Percentiles rank a stretch among this genome's conserved stretches.
phyloP scores from a whole-genome alignment of 164 flowering plant species.

The Malania oleifera region DNA sequence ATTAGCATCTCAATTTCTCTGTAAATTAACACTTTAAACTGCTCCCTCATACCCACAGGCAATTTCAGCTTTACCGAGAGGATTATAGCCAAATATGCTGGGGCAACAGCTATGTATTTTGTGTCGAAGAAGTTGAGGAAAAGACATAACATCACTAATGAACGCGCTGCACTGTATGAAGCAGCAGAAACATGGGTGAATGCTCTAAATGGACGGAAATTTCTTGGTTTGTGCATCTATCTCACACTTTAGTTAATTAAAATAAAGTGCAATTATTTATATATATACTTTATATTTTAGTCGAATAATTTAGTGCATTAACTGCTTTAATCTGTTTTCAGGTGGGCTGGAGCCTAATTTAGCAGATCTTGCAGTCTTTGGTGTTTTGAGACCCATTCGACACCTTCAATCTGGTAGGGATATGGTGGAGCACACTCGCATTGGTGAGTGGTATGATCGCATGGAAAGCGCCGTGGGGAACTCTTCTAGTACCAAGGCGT shows the following conservation, averaged over 20 bases:
- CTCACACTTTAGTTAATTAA: background rate
- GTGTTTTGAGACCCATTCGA: conserved; percentile 86
- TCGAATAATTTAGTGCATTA: background rate
- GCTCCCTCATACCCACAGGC: conserved; percentile 36
- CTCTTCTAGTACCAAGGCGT: conserved; percentile 33
- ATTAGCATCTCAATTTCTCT: too few species aligned
- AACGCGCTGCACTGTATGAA: conserved; percentile 73
- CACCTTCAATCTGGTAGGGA: conserved; percentile 75
- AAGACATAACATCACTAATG: conserved; percentile 78
- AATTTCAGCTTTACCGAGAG: conserved; percentile 80
- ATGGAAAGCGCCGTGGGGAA: conserved; percentile 78
- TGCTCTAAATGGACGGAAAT: conserved; percentile 69
- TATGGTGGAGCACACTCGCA: conserved; percentile 81
- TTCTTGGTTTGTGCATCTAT: conserved; percentile 48
- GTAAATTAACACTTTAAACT: too few species aligned
- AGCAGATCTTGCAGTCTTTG: conserved; percentile 90
- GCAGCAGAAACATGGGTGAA: conserved; percentile 93
- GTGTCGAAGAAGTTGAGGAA: conserved; percentile 89
- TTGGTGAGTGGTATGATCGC: conserved; percentile 81
- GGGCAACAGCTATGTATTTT: conserved; percentile 91
- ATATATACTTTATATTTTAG: background rate
- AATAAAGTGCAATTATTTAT: background rate
- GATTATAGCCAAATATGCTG: conserved; percentile 70
- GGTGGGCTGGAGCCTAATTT: conserved; percentile 78
- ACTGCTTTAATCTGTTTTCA: conserved; percentile 17